phyloP scores from a whole-genome alignment of 805 yeast genomes.

The Zygosaccharomyces bisporus region DNA sequence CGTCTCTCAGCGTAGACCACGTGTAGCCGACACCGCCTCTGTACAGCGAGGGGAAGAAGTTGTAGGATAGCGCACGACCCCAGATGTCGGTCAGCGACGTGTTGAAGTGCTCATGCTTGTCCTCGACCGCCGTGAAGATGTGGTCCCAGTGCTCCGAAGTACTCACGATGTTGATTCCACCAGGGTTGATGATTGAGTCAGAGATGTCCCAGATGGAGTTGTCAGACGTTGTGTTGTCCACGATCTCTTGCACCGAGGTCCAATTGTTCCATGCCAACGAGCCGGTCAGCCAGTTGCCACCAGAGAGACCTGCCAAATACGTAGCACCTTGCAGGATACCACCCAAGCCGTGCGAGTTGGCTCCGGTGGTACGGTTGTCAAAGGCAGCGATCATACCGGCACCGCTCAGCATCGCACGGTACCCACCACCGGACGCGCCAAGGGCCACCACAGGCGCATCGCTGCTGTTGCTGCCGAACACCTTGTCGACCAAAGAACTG shows the following conservation, averaged over 20 bases:
- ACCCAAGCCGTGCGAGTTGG: constrained; percentile 57
- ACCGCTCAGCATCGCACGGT: constrained; percentile 81
- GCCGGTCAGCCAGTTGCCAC: constrained; percentile 81
- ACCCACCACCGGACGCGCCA: constrained; percentile 84
- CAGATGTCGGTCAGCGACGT: constrained; percentile 70
- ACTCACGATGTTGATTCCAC: constrained; percentile 56
- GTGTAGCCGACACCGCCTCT: constrained; percentile 64
- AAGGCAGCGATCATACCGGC: constrained; percentile 80
- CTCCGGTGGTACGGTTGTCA: constrained; percentile 64
- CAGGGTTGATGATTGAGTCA: constrained; percentile 58
- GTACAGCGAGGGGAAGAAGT: constrained; percentile 59
- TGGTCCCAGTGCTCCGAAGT: constrained; percentile 53
- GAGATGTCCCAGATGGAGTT: constrained; percentile 66
- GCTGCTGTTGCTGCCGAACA: constrained; percentile 21
- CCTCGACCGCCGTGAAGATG: constrained; percentile 52
- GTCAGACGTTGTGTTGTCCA: constrained; percentile 33
- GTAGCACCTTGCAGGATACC: constrained; percentile 70
- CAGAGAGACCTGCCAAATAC: constrained; percentile 75
- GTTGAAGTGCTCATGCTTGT: constrained; percentile 54
- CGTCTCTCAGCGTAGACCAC: constrained; percentile 56
- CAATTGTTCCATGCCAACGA: constrained; percentile 68
- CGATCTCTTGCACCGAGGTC: constrained; percentile 62
- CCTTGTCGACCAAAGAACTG: constrained; percentile 17
- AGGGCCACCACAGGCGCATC: constrained; percentile 45
- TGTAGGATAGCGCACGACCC: constrained; percentile 74